Evolutionary conservation across 148 eudicot species (phyloP), one percentile per base, ranked within the genome.

Genomic region (Gaultheria prostrata): DNA sequence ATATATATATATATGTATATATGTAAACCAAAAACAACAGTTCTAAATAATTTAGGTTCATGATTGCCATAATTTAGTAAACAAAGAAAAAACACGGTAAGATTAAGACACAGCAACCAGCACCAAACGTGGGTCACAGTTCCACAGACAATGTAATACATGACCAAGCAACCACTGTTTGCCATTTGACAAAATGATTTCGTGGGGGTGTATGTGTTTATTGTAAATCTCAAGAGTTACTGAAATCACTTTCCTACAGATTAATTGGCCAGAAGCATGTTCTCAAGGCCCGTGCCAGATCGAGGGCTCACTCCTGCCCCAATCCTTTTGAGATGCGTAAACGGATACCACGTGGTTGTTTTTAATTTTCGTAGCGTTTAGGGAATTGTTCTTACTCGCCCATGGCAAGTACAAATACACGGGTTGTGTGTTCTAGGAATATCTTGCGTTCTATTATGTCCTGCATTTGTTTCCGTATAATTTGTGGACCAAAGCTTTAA

Each of bases 41-140:
- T 24, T 13, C 24, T 30, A 12, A 45, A 83, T 56, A 18, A 83
- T 61, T 77, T 46, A 32, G 50, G 26, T 49, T 17, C 18, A 77
- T 49, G 35, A 32, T 77, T 32, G 43, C 82, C 54, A 48, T 8
- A 82, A 51, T 80, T 61, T 39, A 48, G 35, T 48, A 80, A 80
- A 61, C 33, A 65, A 43, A 39, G 43, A 79, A 77, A 18, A 54
- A 39, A 6, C 3, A 57, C 28, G 11, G 8, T 24, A 26, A 57
- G 65, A 53, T 85, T 30, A 54, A 72, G 51, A 53, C n/a, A 59
- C 6, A 65, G 51, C 74, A 57, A 43, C 86, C 57, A 74, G 65
- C 48, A 18, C 76, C 76, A 79, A 78, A 43, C 30, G 76, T 63
- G 83, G 83, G 86, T 77, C 83, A 80, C 54, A 61, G 49, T 75